These are phyloP conservation scores for Phaeosphaeriaceae sp. DNA, from an alignment of 2,329 filamentous ascomycete species.

Conservation along the genomic window DNA sequence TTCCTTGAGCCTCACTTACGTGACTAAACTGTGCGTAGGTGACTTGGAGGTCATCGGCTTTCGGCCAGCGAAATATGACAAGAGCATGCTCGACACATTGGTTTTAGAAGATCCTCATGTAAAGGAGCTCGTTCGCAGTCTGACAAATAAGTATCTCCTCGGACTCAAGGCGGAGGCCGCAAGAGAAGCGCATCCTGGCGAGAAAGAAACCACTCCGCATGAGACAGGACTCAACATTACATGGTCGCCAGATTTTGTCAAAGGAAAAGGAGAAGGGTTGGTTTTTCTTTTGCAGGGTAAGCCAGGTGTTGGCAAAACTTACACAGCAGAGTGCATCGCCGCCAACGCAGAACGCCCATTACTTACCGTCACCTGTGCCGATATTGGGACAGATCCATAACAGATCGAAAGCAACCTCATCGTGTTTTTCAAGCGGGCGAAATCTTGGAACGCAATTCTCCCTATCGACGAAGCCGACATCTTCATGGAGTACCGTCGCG, in stretches of 20 bases:
- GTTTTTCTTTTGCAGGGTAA: constrained; percentile 73
- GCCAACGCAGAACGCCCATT: constrained; percentile 32
- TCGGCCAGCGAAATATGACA: not conserved
- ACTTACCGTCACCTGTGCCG: constrained; percentile 23
- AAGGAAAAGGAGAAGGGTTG: constrained; percentile 40
- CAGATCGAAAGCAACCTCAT: constrained; percentile 20
- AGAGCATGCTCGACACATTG: not conserved
- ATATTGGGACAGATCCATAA: constrained; percentile 22
- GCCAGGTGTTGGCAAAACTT: constrained; percentile 93
- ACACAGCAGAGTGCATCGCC: constrained; percentile 54
- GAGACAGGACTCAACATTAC: not conserved
- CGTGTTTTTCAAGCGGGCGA: constrained; percentile 21
- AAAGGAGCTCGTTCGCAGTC: not conserved
- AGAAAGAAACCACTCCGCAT: not conserved
- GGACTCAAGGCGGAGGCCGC: not conserved
- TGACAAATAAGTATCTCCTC: not conserved
- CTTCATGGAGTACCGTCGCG: constrained; percentile 44
- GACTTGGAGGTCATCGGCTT: not conserved
- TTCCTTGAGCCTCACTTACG: not conserved
- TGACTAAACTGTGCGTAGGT: not conserved
- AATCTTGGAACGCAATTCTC: constrained; percentile 33
- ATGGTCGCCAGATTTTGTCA: constrained; percentile 10
- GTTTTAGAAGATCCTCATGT: not conserved
- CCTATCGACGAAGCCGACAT: constrained; percentile 50
- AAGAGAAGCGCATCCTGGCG: not conserved